phyloP scores from a whole-genome alignment of 2,329 filamentous ascomycete species.

The Pseudogymnoascus sp. region DNA sequence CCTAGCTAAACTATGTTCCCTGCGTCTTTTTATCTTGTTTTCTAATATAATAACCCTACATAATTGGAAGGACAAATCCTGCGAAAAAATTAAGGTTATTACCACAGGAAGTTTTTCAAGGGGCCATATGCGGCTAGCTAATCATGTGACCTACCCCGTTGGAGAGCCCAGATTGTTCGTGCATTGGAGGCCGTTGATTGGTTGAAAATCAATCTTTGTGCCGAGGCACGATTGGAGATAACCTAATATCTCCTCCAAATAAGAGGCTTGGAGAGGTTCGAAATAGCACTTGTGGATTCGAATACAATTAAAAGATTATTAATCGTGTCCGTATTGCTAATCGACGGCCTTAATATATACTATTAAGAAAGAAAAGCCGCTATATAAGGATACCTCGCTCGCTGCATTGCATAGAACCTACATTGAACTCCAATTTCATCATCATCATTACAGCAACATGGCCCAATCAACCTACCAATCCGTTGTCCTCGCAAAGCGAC shows the following conservation, averaged over 20 bases:
- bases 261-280: background rate
- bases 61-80: background rate
- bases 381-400: background rate
- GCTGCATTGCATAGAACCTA: background rate
- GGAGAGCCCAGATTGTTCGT: background rate
- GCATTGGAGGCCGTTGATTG: background rate
- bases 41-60: background rate
- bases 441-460: conserved; percentile 1
- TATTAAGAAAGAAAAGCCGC: conserved; percentile 2
- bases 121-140: background rate
- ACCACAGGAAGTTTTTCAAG: background rate
- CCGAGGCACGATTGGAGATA: conserved; percentile 2
- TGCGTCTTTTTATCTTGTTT: background rate
- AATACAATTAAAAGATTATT: conserved; percentile 1
- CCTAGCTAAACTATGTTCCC: background rate
- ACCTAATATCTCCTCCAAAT: conserved; percentile 8
- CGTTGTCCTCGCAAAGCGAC: conserved; percentile 58
- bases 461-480: conserved; percentile 23
- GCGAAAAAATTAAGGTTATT: background rate
- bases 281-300: conserved; percentile 1
- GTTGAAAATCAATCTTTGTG: background rate
- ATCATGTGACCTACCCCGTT: background rate
- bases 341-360: background rate
- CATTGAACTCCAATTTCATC: background rate
- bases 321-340: background rate